A percentile compares a stretch with the other conserved stretches of the same genome.
Evolutionary conservation across 371 early-diverging fungal species (phyloP).

Genomic region (Actinomucor elegans): DNA sequence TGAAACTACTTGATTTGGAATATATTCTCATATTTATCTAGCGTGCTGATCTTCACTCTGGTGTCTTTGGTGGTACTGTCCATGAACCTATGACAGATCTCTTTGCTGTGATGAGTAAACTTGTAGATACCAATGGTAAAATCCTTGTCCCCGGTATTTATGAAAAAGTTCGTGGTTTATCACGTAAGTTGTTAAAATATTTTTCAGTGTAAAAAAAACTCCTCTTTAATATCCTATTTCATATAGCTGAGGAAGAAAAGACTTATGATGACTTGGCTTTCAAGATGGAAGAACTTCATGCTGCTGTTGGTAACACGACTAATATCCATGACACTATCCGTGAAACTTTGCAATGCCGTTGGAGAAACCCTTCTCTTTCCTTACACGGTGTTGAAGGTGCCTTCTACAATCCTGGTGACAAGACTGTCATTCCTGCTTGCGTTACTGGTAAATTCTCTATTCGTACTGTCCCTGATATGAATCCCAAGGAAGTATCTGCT

Average conservation of each 20-base stretch:
- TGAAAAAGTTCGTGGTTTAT: slow-evolving; percentile 87
- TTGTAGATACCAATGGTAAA: slow-evolving; percentile 85
- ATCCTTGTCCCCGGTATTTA: slow-evolving; percentile 92
- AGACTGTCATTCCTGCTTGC: slow-evolving; percentile 96
- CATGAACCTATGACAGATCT: slow-evolving; percentile 98
- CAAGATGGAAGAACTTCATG: slow-evolving; percentile 73
- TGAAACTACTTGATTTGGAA: neutral
- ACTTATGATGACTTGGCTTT: slow-evolving; percentile 87
- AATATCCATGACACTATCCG: slow-evolving; percentile 76
- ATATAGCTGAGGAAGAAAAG: slow-evolving; percentile 65
- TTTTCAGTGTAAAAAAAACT: neutral
- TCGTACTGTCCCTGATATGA: slow-evolving; percentile 92
- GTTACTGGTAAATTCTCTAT: slow-evolving; percentile 97
- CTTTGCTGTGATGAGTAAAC: slow-evolving; percentile 76
- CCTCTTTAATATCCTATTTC: too few relatives aligned
- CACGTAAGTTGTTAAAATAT: slow-evolving; percentile 42
- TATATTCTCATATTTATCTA: neutral
- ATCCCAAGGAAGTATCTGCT: slow-evolving; percentile 75
- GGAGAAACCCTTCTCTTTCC: slow-evolving; percentile 95
- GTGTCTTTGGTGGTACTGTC: slow-evolving; percentile 95
- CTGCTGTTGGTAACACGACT: slow-evolving; percentile 77
- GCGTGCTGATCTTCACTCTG: slow-evolving; percentile 87
- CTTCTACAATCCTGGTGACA: slow-evolving; percentile 90
- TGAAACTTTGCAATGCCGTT: slow-evolving; percentile 84
- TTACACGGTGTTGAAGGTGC: slow-evolving; percentile 98